These are phyloP conservation scores for Cucumis hystrix DNA, from an alignment of 306 rosid species.

Conservation along the genomic window DNA sequence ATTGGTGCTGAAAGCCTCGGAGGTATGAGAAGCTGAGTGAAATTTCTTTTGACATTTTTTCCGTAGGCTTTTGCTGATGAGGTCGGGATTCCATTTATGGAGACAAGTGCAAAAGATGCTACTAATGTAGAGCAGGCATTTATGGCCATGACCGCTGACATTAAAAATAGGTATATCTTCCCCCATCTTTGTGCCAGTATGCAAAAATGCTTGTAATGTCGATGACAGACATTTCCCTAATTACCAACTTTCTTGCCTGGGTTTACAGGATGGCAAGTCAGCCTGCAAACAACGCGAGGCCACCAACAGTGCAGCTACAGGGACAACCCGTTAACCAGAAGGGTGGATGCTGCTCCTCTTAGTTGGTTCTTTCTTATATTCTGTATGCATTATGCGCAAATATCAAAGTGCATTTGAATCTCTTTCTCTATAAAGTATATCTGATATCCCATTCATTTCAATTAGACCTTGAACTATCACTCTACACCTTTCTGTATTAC, in stretches of 20 bases:
- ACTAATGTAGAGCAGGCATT: conserved; percentile 43
- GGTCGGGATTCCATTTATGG: conserved; percentile 44
- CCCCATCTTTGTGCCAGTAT: not conserved
- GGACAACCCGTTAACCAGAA: conserved; percentile 52
- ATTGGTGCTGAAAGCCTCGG: not conserved
- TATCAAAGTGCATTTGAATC: conserved; percentile 1
- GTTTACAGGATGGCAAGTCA: conserved; percentile 41
- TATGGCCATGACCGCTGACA: conserved; percentile 47
- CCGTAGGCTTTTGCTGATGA: conserved; percentile 41
- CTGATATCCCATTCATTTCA: not conserved
- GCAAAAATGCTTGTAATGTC: not conserved
- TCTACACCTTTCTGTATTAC: not conserved
- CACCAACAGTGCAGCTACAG: conserved; percentile 40
- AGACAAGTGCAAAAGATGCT: conserved; percentile 42
- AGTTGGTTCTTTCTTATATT: conserved; percentile 4
- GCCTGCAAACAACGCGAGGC: conserved; percentile 38
- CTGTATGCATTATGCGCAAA: conserved; percentile 2
- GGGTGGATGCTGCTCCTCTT: conserved; percentile 51
- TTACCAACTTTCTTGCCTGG: not conserved
- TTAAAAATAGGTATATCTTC: conserved; percentile 26
- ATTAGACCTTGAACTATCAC: not conserved
- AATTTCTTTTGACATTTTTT: not conserved
- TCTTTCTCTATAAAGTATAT: conserved; percentile 2
- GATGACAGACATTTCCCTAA: not conserved
- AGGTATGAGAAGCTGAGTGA: not conserved